Evolutionary conservation across 2,329 filamentous ascomycete species (phyloP), one percentile per base, ranked within the genome.

Genomic region (Fusarium kyushuense): DNA sequence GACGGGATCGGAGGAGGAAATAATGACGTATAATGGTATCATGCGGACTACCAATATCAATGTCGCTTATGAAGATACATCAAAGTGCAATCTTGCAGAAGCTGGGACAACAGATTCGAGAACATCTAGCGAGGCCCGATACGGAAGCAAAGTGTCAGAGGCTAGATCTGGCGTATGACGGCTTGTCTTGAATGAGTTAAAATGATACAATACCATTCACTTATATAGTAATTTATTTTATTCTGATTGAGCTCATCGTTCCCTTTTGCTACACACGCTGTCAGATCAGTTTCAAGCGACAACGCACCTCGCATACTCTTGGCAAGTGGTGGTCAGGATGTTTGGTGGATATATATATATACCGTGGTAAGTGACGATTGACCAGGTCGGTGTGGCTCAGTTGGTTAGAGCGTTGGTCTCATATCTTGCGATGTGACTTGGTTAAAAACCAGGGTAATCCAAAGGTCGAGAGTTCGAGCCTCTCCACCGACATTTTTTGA

Each of bases 11-110:
- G 78, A 81, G 48, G 79, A 81, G 52, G 79, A 80, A 57, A 80
- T 81, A 13, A 79, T 81, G 76, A 78, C 77, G 3, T 77, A 78
- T 35, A 79, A 80, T 45, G 79, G 79, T 13, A 81, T 81, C 29
- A 70, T 81, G 56, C 72, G 77, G 14, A 79, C 77, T 13, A 79
- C 75, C 3, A 74, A 79, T 17, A 64, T 76, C 19, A 60, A 75
- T 42, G 49, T 75, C 12, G 41, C 61, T 2, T 75, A 72, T 19
- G 69, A 74, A 40, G 67, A 69, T 40, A 30, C 38, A 4, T 68
- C 63, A 1, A 70, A 65, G n/a, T 36, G 32, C 2, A 61, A 41
- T 16, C 48, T 62, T 1, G 23, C 23, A 11, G 47, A 51, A 25
- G 40, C 47, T 19, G 25, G 47, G 25, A 46, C 23, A 16, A 54